Evolutionary conservation across 352 stramenopile species (phyloP), one percentile per base, ranked within the genome.

Genomic region (Phytopythium boreale): DNA sequence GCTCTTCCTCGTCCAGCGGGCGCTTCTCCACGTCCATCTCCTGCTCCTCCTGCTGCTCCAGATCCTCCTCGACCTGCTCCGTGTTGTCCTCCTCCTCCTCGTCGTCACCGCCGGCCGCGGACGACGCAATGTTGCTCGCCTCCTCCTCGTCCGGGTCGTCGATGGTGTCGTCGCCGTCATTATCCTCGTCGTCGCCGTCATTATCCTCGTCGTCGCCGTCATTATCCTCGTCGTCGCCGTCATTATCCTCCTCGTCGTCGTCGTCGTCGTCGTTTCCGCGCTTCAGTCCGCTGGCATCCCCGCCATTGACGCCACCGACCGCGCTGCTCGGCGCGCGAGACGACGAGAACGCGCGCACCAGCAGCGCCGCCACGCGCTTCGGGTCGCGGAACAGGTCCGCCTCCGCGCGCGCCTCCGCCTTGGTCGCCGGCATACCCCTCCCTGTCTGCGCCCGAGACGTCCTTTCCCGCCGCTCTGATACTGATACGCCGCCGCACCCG

Each of bases 41-140:
- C 24, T 60, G 34, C 5, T 51, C 56, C 31, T 71, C 63, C 10
- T 73, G 62, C 6, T 77, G 67, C 8, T 80, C 71, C 17, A 74
- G 49, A 0, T 74, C 76, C 9, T 85, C 72, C 26, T 78, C 73
- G 27, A 74, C 72, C 8, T 70, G 59, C 34, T 80, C 69, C 39
- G 67, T 74, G 11, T 68, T 75, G 10, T 76, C 75, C 20, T 83
- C 77, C n/a, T 74, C 73, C 10, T 85, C 81, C 14, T 89, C 75
- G 20, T 84, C 76, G 29, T 81, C 79, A 2, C 27, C 50, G 12
- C 74, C 67, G 17, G 64, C 56, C 12, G 39, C 50, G 1, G 31
- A 15, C 61, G 11, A 75, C 67, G 44, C 57, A 55, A 20, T 11
- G 4, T 19, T 31, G 22, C 22, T 50, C 11, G n/a, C 39, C 24